These are phyloP conservation scores for Leucoagaricus sp. DNA, from an alignment of 1,284 basidiomycete species.

Conservation along the genomic window DNA sequence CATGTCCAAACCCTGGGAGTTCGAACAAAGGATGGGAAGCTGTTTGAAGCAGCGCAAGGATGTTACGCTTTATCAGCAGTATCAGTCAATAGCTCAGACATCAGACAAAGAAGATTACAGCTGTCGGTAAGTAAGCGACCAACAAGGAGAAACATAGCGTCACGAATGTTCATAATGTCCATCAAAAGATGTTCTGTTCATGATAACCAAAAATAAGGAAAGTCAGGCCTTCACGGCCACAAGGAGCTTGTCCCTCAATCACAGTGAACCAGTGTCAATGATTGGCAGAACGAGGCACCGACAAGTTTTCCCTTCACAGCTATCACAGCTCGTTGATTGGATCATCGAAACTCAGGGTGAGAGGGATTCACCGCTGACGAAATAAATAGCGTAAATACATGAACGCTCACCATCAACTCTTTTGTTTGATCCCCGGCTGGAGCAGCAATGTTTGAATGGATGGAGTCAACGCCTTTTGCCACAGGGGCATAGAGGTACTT, in stretches of 20 bases:
- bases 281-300: too few relatives aligned
- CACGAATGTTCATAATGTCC: background rate
- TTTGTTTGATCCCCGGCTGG: background rate
- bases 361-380: background rate
- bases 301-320: too few relatives aligned
- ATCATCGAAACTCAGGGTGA: too few relatives aligned
- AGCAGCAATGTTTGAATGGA: background rate
- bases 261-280: too few relatives aligned
- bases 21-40: background rate
- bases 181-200: background rate
- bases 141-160: background rate
- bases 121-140: background rate
- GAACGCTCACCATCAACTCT: slow-evolving; percentile 2
- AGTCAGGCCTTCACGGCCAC: too few relatives aligned
- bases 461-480: background rate
- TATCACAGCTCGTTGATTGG: too few relatives aligned
- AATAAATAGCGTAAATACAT: background rate
- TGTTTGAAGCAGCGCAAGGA: background rate
- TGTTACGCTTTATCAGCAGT: background rate
- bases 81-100: too few relatives aligned
- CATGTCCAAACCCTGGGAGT: background rate
- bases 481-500: background rate
- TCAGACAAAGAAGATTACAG: background rate
- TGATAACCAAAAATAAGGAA: background rate
- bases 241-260: too few relatives aligned